Percentiles rank a stretch among this genome's conserved stretches.
Conservation (phyloP, 495 filamentous ascomycete species). For the Neurospora terricola region DNA sequence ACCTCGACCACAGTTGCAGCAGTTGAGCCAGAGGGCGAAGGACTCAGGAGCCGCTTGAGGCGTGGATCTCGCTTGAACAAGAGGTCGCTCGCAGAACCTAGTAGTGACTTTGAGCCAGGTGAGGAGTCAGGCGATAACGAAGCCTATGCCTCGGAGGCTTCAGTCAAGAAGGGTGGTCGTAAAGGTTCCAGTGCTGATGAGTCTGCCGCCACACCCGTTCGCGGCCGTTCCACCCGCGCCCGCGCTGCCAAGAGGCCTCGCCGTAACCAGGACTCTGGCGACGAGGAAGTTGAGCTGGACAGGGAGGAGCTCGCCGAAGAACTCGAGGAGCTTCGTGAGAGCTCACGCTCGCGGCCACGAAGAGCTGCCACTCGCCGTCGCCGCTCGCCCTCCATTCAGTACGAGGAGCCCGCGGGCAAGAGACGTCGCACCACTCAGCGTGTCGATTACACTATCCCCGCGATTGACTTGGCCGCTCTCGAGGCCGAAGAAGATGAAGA, state of each 20-base stretch:
- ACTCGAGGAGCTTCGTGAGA: constrained; percentile 51
- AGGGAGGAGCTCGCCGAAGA: constrained; percentile 74
- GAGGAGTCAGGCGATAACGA: constrained; percentile 49
- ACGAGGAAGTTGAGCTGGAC: constrained; percentile 55
- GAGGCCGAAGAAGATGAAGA: constrained; percentile 58
- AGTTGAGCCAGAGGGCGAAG: constrained; percentile 21
- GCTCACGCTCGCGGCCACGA: constrained; percentile 36
- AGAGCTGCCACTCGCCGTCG: constrained; percentile 32
- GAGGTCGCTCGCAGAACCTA: constrained; percentile 52
- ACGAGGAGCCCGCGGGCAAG: constrained; percentile 31
- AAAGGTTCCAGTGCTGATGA: constrained; percentile 28
- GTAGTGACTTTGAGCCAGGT: constrained; percentile 80
- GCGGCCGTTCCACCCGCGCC: constrained; percentile 25
- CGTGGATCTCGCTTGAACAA: constrained; percentile 38
- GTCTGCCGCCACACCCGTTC: constrained; percentile 31
- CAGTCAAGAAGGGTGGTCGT: constrained; percentile 10
- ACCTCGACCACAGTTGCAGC: constrained; percentile 25
- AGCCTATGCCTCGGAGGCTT: constrained; percentile 31
- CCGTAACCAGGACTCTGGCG: constrained; percentile 27
- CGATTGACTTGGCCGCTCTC: constrained; percentile 57
- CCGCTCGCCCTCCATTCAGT: constrained; percentile 48
- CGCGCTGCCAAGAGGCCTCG: constrained; percentile 30
- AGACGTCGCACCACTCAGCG: constrained; percentile 30
- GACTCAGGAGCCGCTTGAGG: constrained; percentile 30
- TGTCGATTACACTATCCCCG: constrained; percentile 49